Evolutionary conservation across 2,329 filamentous ascomycete genomes (phyloP).

Genomic region (Dothidotthia symphoricarpi): DNA sequence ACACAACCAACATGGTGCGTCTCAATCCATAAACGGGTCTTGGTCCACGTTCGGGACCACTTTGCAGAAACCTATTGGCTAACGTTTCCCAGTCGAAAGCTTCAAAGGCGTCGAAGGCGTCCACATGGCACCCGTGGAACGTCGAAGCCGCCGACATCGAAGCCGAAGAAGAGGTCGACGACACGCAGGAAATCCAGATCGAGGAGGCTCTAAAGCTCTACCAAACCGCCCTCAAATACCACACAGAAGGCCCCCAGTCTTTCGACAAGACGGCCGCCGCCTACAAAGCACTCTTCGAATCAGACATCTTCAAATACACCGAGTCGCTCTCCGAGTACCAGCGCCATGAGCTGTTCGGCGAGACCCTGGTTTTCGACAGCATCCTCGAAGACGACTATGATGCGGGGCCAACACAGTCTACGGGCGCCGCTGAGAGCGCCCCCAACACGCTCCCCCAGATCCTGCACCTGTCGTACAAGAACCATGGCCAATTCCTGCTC

Average conservation of each 20-base stretch:
- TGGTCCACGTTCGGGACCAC: too few relatives aligned
- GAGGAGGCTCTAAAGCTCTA: constrained; percentile 96
- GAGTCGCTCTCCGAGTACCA: constrained; percentile 84
- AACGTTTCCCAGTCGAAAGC: constrained; percentile 34
- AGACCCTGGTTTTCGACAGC: constrained; percentile 44
- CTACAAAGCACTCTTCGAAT: constrained; percentile 81
- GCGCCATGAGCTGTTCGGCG: constrained; percentile 59
- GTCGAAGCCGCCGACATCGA: constrained; percentile 90
- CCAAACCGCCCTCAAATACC: constrained; percentile 84
- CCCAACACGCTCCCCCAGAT: constrained; percentile 84
- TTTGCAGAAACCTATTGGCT: constrained; percentile 1
- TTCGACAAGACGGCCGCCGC: constrained; percentile 76
- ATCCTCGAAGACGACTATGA: constrained; percentile 42
- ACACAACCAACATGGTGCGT: constrained; percentile 8
- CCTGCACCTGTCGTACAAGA: constrained; percentile 91
- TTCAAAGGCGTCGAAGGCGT: constrained; percentile 15
- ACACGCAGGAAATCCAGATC: constrained; percentile 93
- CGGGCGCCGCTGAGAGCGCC: constrained; percentile 67
- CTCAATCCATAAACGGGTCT: not conserved
- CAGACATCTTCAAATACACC: constrained; percentile 90
- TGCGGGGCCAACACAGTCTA: constrained; percentile 45
- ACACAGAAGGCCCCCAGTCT: constrained; percentile 77
- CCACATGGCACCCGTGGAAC: constrained; percentile 80
- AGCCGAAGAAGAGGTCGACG: constrained; percentile 86
- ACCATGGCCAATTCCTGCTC: constrained; percentile 87